Evolutionary conservation across 2,329 filamentous ascomycete species (phyloP), one percentile per base, ranked within the genome.

Genomic region (Colletotrichum melonis): DNA sequence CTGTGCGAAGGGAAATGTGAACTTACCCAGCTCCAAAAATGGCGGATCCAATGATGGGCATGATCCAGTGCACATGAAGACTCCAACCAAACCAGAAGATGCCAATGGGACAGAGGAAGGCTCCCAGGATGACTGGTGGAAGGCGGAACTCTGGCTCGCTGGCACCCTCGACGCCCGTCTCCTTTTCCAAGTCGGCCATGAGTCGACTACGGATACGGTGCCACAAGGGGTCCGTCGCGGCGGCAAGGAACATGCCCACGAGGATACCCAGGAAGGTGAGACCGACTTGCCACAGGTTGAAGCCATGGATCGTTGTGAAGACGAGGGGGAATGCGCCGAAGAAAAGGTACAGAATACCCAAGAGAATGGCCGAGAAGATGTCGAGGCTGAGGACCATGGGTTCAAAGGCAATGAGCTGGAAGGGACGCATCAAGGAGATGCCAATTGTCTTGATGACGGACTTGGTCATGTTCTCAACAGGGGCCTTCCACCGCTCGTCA

Each of bases 61-160:
- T 88, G 74, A 94, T 93, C 92, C 92, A 96, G 82, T 94, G 92
- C 62, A 98, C 89, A 91, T 82, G 80, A 92, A 95, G 16, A 93
- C 94, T 95, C 93, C 95, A 98, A 9, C 91, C 95, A 83, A 98
- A 98, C 84, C 94, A 93, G 82, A 98, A 97, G 19, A 98, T 84
- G 7, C 94, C 94, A 69, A 93, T 86, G 5, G 95, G 94, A 38
- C 97, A 94, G 11, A 97, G 83, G 57, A 95, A 82, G 0, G 92
- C 92, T n/a, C 95, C 96, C 8, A 88, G 80, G 64, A 95, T 93
- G 24, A 92, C 90, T 42, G 94, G 91, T 7, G 94, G 93, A 42
- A 98, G 88, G 74, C 95, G 91, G 84, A 93, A 97, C 84, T 98
- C 96, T 9, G 96, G 95, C 86, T 98, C 94, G 72, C 91, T 92